A percentile compares a stretch with the other conserved stretches of the same genome.
Evolutionary conservation across 2,329 filamentous ascomycete species (phyloP).

Genomic region (Ophiocordyceps robertsii): DNA sequence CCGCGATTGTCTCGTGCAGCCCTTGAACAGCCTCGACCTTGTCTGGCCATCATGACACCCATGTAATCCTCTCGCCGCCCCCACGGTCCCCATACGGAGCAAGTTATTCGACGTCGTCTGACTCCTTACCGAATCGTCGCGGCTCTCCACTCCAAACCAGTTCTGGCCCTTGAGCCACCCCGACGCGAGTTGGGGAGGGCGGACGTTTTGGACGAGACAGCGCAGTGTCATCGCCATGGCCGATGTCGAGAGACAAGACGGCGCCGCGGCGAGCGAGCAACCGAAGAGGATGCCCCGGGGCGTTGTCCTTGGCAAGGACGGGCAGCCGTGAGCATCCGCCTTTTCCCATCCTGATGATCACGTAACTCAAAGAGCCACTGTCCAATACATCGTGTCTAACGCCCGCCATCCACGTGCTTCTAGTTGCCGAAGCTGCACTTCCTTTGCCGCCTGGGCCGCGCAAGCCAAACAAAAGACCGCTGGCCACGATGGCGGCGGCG

Average conservation of each 20-base stretch:
- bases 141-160: no score
- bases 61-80: no score
- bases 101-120: no score
- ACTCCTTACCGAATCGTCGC: no score
- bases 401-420: background rate
- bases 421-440: conserved; percentile 21
- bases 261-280: conserved; percentile 13
- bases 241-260: conserved; percentile 19
- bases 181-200: no score
- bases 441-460: conserved; percentile 14
- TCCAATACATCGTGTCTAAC: background rate
- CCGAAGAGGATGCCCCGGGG: conserved; percentile 53
- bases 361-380: background rate
- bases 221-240: conserved; percentile 16
- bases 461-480: conserved; percentile 13
- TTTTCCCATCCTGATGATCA: background rate
- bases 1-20: no score
- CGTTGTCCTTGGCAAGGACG: conserved; percentile 64
- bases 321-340: conserved; percentile 55
- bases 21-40: no score
- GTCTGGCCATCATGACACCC: no score
- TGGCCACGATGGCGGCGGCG: conserved; percentile 4
- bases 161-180: no score
- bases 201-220: background rate
- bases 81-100: no score